A percentile compares a stretch with the other conserved stretches of the same genome.
phyloP scores from a whole-genome alignment of 2,329 filamentous ascomycete genomes.

The Sclerotinia minor region DNA sequence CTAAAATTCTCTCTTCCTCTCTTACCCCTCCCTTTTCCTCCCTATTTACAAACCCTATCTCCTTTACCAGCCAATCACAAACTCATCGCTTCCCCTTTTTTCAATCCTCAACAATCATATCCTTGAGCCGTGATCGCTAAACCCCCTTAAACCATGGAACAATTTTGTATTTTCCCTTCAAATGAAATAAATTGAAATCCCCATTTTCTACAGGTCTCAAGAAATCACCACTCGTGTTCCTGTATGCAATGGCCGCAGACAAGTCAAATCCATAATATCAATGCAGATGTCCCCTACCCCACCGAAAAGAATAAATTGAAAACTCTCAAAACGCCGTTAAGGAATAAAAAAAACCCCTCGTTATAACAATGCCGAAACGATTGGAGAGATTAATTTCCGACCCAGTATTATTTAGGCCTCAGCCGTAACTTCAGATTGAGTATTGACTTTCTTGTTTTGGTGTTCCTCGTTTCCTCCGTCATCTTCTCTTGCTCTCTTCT shows the following conservation, averaged over 20 bases:
- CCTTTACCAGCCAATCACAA: too few species aligned
- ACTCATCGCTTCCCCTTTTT: not conserved
- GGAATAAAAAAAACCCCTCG: not conserved
- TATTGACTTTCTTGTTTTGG: conserved; percentile 62
- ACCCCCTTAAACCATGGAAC: not conserved
- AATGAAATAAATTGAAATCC: not conserved
- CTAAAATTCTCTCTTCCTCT: not conserved
- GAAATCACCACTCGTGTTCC: conserved; percentile 14
- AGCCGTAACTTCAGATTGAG: conserved; percentile 35
- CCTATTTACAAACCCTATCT: not conserved
- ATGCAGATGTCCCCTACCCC: conserved; percentile 1
- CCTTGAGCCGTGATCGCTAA: not conserved
- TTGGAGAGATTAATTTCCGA: conserved; percentile 10
- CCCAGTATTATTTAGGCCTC: conserved; percentile 36
- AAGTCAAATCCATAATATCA: conserved; percentile 11
- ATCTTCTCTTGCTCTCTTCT: conserved; percentile 45
- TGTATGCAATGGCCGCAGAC: conserved; percentile 3
- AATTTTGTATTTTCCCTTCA: conserved; percentile 1
- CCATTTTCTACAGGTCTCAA: conserved; percentile 4
- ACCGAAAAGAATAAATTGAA: conserved; percentile 14
- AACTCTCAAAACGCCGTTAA: conserved; percentile 20
- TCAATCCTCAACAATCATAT: not conserved
- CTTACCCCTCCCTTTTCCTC: not conserved
- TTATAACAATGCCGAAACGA: conserved; percentile 13
- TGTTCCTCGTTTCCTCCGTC: conserved; percentile 51